These are phyloP conservation scores for Amphicarpaea edgeworthii DNA, from an alignment of 306 rosid genomes.

Conservation along the genomic window DNA sequence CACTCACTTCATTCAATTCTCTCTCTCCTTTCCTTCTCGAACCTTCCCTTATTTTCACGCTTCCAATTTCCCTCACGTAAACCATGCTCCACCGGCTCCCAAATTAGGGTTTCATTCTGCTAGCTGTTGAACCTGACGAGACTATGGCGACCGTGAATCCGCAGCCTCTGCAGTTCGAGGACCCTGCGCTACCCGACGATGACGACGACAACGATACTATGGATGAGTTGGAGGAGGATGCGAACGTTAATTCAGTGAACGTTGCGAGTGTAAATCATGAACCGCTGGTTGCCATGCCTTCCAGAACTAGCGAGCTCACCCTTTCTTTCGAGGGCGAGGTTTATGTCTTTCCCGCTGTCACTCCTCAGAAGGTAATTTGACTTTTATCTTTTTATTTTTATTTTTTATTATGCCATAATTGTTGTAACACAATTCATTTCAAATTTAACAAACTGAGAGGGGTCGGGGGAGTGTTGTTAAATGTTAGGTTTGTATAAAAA, in stretches of 20 bases:
- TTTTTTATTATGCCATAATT: neutral
- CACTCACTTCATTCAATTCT: slow-evolving; percentile 31
- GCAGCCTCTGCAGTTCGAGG: slow-evolving; percentile 71
- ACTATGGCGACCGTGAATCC: slow-evolving; percentile 77
- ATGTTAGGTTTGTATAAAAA: neutral
- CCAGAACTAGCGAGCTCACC: slow-evolving; percentile 90
- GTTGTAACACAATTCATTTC: no score
- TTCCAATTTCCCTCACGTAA: slow-evolving; percentile 16
- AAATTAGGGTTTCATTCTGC: slow-evolving; percentile 73
- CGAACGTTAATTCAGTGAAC: slow-evolving; percentile 55
- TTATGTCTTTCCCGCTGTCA: slow-evolving; percentile 89
- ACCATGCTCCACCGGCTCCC: slow-evolving; percentile 38
- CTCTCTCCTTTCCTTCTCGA: slow-evolving; percentile 42
- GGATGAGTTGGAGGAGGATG: slow-evolving; percentile 75
- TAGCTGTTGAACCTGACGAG: no score
- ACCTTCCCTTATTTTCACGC: slow-evolving; percentile 45
- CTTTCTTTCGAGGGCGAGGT: slow-evolving; percentile 98
- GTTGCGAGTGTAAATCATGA: slow-evolving; percentile 52
- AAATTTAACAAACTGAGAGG: neutral
- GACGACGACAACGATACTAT: slow-evolving; percentile 54
- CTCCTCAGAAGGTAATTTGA: slow-evolving; percentile 77
- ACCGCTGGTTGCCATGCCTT: slow-evolving; percentile 57
- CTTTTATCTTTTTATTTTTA: neutral
- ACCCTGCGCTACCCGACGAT: slow-evolving; percentile 45
- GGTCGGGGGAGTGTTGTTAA: neutral